phyloP scores from a whole-genome alignment of 164 flowering plant species.

The Kalanchoe fedtschenkoi region DNA sequence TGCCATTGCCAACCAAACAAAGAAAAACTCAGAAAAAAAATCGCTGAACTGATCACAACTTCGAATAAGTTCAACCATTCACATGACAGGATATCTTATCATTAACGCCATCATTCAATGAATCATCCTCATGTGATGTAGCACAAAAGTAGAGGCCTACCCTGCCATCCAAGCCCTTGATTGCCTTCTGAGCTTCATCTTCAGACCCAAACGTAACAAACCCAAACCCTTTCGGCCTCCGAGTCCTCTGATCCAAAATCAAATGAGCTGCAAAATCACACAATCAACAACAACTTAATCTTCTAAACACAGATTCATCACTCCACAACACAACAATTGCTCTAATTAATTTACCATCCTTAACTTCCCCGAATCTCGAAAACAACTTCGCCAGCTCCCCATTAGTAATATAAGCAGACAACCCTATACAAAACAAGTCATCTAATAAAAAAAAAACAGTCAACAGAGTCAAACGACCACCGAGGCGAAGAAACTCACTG shows the following conservation, averaged over 20 bases:
- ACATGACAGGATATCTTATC: background rate
- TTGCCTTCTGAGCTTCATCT: conserved; percentile 51
- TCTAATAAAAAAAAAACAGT: background rate
- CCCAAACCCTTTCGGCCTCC: conserved; percentile 75
- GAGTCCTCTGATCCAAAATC: conserved; percentile 37
- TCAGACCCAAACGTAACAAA: conserved; percentile 58
- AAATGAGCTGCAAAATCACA: conserved; percentile 37
- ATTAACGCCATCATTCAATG: background rate
- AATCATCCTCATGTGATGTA: too few relatives aligned
- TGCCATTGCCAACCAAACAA: too few relatives aligned
- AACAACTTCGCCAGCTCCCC: conserved; percentile 34
- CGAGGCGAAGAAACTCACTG: conserved; percentile 14
- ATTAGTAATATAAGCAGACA: conserved; percentile 49
- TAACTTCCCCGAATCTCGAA: conserved; percentile 52
- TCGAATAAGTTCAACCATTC: too few relatives aligned
- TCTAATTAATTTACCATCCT: conserved; percentile 25
- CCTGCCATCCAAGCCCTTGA: conserved; percentile 65
- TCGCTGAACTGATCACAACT: too few relatives aligned
- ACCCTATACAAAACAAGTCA: conserved; percentile 22
- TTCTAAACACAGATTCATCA: background rate
- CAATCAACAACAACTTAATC: background rate
- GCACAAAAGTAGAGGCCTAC: too few relatives aligned
- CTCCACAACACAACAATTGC: too few relatives aligned
- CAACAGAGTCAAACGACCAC: background rate
- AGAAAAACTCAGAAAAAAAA: too few relatives aligned